A percentile compares a stretch with the other conserved stretches of the same genome.
phyloP scores from a whole-genome alignment of 306 rosid species.

The Chamaecrista fasciculata region DNA sequence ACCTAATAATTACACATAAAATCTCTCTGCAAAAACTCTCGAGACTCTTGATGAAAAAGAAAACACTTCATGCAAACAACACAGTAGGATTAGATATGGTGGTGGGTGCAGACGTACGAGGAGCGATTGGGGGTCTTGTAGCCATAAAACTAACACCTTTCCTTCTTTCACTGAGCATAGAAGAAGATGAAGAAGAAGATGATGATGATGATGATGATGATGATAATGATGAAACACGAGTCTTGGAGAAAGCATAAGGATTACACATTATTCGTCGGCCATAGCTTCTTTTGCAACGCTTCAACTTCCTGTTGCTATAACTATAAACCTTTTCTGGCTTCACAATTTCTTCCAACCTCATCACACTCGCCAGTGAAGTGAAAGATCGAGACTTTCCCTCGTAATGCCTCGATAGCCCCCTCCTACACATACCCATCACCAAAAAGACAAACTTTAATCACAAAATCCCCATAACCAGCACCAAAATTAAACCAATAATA shows the following conservation, averaged over 20 bases:
- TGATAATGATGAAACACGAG: too few species aligned
- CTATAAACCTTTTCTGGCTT: constrained; percentile 42
- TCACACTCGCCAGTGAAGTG: constrained; percentile 40
- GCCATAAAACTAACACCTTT: neutral
- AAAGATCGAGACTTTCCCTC: constrained; percentile 45
- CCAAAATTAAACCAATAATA: too few species aligned
- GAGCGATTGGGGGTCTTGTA: constrained; percentile 28
- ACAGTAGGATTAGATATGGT: constrained; percentile 31
- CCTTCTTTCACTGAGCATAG: neutral
- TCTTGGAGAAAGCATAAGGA: too few species aligned
- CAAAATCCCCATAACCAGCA: neutral
- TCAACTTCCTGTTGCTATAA: constrained; percentile 30
- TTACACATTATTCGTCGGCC: too few species aligned
- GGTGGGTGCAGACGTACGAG: constrained; percentile 30
- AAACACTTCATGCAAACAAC: constrained; percentile 38
- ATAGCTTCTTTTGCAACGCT: constrained; percentile 37
- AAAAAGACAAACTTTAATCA: neutral
- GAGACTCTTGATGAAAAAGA: too few species aligned
- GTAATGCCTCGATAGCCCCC: constrained; percentile 48
- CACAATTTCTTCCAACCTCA: constrained; percentile 37
- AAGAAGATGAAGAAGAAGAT: constrained; percentile 14
- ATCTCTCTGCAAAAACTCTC: too few species aligned
- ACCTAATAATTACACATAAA: too few species aligned
- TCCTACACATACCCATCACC: constrained; percentile 17
- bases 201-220: too few species aligned